Conservation (phyloP, 139 green algal genomes). For the Chlorella sp. region DNA sequence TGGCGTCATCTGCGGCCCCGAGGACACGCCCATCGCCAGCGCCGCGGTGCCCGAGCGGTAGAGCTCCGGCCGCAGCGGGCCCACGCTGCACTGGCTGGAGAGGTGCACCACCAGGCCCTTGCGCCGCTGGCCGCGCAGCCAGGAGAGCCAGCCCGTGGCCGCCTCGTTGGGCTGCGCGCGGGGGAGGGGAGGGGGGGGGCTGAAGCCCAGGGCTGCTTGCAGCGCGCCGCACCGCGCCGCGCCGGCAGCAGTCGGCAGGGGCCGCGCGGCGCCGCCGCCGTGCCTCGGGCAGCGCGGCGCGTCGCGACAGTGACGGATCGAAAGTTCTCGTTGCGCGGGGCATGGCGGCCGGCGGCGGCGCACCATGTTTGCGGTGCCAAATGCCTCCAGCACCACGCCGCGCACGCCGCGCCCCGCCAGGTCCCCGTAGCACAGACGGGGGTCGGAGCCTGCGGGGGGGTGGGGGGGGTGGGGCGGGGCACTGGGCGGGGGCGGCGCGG, state of each 20-base stretch:
- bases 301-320: background rate
- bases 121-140: slow-evolving; percentile 73
- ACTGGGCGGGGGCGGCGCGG: too few species aligned
- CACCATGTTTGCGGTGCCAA: slow-evolving; percentile 94
- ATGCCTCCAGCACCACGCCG: slow-evolving; percentile 87
- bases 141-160: slow-evolving; percentile 76
- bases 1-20: slow-evolving; percentile 62
- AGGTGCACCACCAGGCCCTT: slow-evolving; percentile 61
- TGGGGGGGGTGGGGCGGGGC: too few species aligned
- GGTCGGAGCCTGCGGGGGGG: slow-evolving; percentile 85
- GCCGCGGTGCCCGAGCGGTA: slow-evolving; percentile 69
- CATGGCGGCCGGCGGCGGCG: too few species aligned
- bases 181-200: background rate
- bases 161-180: slow-evolving; percentile 82
- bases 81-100: slow-evolving; percentile 67
- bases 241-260: background rate
- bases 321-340: slow-evolving; percentile 1
- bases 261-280: background rate
- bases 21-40: slow-evolving; percentile 70
- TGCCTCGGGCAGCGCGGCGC: background rate
- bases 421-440: slow-evolving; percentile 77
- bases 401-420: slow-evolving; percentile 63
- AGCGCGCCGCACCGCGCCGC: background rate
- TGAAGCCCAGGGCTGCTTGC: background rate
- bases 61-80: slow-evolving; percentile 69